These are phyloP conservation scores for Flammula alnicola DNA, from an alignment of 1,284 basidiomycete genomes.

Conservation along the genomic window DNA sequence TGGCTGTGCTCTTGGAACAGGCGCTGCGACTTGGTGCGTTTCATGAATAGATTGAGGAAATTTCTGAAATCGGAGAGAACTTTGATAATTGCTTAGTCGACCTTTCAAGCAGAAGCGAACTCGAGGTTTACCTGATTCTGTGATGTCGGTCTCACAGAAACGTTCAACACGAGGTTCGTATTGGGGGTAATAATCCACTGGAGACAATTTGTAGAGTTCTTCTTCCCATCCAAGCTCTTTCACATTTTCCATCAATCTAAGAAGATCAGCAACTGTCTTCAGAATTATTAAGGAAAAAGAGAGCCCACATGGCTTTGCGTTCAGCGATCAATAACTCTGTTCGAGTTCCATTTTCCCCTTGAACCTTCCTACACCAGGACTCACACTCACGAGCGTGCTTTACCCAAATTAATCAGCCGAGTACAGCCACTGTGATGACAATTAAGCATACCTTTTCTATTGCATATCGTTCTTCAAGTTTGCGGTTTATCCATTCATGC, in stretches of 20 bases:
- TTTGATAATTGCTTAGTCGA: no score
- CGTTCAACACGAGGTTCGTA: background rate
- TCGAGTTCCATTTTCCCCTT: background rate
- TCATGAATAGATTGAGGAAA: no score
- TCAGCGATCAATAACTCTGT: no score
- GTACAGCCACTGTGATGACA: background rate
- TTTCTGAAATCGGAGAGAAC: no score
- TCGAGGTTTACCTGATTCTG: no score
- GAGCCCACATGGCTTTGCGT: background rate
- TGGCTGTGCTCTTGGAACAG: background rate
- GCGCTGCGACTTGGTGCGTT: background rate
- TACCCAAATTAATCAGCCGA: background rate
- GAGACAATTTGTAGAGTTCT: background rate
- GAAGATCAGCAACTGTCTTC: background rate
- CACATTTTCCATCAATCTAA: background rate
- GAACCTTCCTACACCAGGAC: background rate
- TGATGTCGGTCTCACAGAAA: background rate
- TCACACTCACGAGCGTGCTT: slow-evolving; percentile 4
- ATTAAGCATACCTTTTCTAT: background rate
- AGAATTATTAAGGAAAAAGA: background rate
- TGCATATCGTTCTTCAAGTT: background rate
- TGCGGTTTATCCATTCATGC: background rate
- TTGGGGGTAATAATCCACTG: background rate
- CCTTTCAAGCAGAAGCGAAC: no score
- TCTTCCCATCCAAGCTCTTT: slow-evolving; percentile 1